These are phyloP conservation scores for Sambucus nigra DNA, from an alignment of 129 eudicot species.

Conservation along the genomic window DNA sequence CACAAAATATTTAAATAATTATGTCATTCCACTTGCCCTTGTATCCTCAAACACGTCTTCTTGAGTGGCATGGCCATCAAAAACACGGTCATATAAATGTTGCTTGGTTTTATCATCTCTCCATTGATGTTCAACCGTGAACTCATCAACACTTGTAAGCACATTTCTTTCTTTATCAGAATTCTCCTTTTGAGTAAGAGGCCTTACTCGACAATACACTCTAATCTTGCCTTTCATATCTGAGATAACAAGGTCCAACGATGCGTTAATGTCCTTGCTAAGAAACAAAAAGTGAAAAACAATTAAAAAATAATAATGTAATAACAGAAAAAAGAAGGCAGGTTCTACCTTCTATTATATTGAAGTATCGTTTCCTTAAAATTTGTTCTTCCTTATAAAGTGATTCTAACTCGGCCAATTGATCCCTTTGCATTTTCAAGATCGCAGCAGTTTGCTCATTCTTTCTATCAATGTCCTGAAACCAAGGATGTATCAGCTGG, in stretches of 20 bases:
- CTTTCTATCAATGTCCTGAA: conserved; percentile 93
- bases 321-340: neutral
- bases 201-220: conserved; percentile 88
- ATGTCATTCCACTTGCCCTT: conserved; percentile 36
- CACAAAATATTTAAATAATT: neutral
- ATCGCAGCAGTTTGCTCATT: conserved; percentile 97
- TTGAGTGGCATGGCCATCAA: conserved; percentile 79
- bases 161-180: conserved; percentile 50
- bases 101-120: conserved; percentile 83
- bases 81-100: conserved; percentile 81
- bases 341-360: conserved; percentile 77
- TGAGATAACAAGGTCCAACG: conserved; percentile 9
- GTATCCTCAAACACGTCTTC: conserved; percentile 90
- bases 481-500: neutral
- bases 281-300: neutral
- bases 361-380: conserved; percentile 78
- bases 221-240: conserved; percentile 98
- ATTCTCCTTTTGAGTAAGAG: conserved; percentile 67
- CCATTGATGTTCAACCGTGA: conserved; percentile 87
- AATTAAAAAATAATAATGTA: neutral
- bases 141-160: conserved; percentile 63
- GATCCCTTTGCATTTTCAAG: conserved; percentile 90
- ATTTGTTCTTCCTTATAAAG: conserved; percentile 84
- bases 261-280: neutral
- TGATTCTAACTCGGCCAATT: conserved; percentile 76